These are phyloP conservation scores for Paramyrothecium sp. DNA, from an alignment of 2,329 filamentous ascomycete species.

Conservation along the genomic window DNA sequence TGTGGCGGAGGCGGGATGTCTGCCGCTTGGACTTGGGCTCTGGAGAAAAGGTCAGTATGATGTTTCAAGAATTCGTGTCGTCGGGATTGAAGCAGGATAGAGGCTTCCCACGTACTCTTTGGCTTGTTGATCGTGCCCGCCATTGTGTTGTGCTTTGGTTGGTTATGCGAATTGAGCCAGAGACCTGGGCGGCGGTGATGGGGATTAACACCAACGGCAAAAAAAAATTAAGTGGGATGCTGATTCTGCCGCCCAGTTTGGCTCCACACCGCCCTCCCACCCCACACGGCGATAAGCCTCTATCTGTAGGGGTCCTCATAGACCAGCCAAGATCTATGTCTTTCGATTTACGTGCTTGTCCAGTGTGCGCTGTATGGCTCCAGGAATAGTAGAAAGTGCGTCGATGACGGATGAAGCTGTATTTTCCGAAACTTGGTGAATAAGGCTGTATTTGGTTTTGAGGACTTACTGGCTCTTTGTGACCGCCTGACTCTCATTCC, in stretches of 20 bases:
- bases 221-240: conserved; percentile 38
- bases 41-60: conserved; percentile 32
- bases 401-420: too few relatives aligned
- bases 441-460: too few relatives aligned
- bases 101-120: conserved; percentile 39
- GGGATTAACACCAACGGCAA: conserved; percentile 5
- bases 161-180: neutral
- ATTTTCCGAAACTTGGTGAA: too few relatives aligned
- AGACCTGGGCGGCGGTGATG: conserved; percentile 1
- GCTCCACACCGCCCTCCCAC: conserved; percentile 26
- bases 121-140: conserved; percentile 55
- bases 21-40: conserved; percentile 94
- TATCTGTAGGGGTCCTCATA: neutral
- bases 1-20: conserved; percentile 85
- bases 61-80: neutral
- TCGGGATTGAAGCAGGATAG: neutral
- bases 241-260: conserved; percentile 31
- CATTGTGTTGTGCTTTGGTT: conserved; percentile 33
- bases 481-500: too few relatives aligned
- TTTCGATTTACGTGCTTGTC: too few relatives aligned
- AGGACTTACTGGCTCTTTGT: too few relatives aligned
- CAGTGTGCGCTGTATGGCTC: too few relatives aligned
- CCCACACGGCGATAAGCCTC: conserved; percentile 14
- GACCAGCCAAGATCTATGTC: too few relatives aligned
- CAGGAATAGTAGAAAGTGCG: too few relatives aligned